phyloP scores from a whole-genome alignment of 352 stramenopile species.

The Pythium guiyangense region DNA sequence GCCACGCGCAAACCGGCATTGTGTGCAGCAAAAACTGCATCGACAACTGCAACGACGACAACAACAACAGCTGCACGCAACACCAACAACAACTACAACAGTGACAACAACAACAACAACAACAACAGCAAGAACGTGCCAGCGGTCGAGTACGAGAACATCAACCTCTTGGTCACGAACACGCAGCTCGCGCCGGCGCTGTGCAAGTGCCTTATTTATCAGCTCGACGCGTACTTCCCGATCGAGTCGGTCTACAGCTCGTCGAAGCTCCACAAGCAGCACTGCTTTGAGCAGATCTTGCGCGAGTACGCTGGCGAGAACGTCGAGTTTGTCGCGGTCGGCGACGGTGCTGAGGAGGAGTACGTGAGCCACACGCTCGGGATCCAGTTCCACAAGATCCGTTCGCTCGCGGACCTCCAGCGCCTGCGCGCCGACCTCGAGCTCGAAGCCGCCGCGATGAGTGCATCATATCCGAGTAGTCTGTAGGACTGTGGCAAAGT shows the following conservation, averaged over 20 bases:
- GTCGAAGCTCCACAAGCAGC: constrained; percentile 70
- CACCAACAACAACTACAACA: too few species aligned
- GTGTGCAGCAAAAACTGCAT: too few species aligned
- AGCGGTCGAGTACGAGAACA: constrained; percentile 33
- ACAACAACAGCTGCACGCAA: neutral
- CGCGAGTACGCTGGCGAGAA: constrained; percentile 32
- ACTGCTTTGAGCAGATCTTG: constrained; percentile 75
- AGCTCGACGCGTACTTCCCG: constrained; percentile 68
- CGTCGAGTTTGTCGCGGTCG: constrained; percentile 72
- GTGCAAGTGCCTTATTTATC: constrained; percentile 84
- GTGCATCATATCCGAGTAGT: too few species aligned
- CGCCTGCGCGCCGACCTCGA: constrained; percentile 56
- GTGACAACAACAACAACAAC: neutral
- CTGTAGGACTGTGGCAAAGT: too few species aligned
- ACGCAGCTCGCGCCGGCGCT: constrained; percentile 73
- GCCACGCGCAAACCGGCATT: neutral
- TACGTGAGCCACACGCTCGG: constrained; percentile 60
- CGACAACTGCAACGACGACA: neutral
- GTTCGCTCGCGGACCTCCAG: constrained; percentile 56
- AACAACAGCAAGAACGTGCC: too few species aligned
- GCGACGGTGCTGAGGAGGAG: constrained; percentile 76
- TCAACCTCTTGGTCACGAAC: constrained; percentile 83
- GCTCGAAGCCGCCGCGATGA: constrained; percentile 21
- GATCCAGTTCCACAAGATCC: constrained; percentile 73
- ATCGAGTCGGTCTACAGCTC: constrained; percentile 78